Evolutionary conservation across 2,329 filamentous ascomycete species (phyloP), one percentile per base, ranked within the genome.

Genomic region (Huntiella decipiens): DNA sequence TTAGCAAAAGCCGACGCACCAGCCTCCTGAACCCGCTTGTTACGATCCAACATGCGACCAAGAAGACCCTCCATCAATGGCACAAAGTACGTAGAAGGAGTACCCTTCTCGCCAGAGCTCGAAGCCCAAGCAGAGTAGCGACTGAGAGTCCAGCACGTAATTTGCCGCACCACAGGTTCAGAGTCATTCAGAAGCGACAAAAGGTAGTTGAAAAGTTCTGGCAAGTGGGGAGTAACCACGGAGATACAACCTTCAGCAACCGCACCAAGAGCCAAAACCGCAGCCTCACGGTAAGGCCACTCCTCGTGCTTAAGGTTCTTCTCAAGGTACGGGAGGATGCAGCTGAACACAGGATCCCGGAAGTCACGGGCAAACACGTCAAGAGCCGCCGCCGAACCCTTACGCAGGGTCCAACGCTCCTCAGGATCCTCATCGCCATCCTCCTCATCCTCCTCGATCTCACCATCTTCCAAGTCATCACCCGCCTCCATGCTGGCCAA

Each of bases 61-160:
- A 98, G 66, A 42, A 98, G 87, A 4, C 88, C 91, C 52, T 94
- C 88, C 86, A 98, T 94, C 72, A 96, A 82, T 1, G 88, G 88
- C 56, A 91, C 81, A 56, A 98, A 98, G 61, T 76, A 95, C 48
- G 76, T 73, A 44, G 79, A 72, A 56, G 79, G 80, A 52, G 86
- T 73, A 13, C 66, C 64, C 12, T 70, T 70, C 43, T 80, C 75
- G 17, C 73, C 64, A 16, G 95, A 71, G 51, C 78, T 74, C 4
- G 86, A 81, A 7, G 87, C 88, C 91, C 91, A 98, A 38, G 78
- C 70, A 4, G 91, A 94, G 61, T 95, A 98, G 39, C 91, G 75
- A 13, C 87, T 87, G 16, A 98, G 72, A 4, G 91, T 92, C 91
- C 91, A 98, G 62, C 91, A 98, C 17, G 88, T 96, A 53, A 98